These are phyloP conservation scores for Petasospora rhodanensis DNA, from an alignment of 1,139 yeast species.

Conservation along the genomic window DNA sequence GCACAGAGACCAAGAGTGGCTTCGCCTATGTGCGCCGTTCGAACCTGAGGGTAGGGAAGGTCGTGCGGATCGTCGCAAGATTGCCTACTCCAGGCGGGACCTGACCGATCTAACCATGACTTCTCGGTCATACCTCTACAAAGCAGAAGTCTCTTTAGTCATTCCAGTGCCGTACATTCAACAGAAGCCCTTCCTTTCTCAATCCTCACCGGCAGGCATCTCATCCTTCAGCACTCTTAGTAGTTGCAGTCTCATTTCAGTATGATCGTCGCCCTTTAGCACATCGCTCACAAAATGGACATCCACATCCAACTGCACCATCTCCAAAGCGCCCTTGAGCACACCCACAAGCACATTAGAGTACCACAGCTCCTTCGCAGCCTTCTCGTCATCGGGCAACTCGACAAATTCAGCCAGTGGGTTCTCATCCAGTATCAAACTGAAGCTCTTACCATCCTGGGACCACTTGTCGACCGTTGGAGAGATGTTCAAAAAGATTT, in stretches of 20 bases:
- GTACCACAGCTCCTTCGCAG: slow-evolving; percentile 80
- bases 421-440: slow-evolving; percentile 72
- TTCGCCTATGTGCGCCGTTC: no score
- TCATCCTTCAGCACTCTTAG: slow-evolving; percentile 81
- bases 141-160: no score
- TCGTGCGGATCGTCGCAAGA: no score
- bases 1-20: no score
- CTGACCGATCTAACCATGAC: no score
- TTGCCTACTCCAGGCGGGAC: no score
- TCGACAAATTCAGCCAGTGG: slow-evolving; percentile 96
- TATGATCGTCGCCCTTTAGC: slow-evolving; percentile 75
- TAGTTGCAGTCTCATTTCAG: slow-evolving; percentile 74
- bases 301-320: slow-evolving; percentile 94
- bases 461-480: slow-evolving; percentile 81
- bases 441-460: slow-evolving; percentile 67
- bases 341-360: slow-evolving; percentile 90
- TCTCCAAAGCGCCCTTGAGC: slow-evolving; percentile 83
- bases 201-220: slow-evolving; percentile 96
- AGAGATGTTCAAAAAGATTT: slow-evolving; percentile 75
- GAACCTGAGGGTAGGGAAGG: no score
- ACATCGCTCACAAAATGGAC: slow-evolving; percentile 75
- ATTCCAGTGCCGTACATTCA: no score
- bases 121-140: no score
- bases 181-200: no score
- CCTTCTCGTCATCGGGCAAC: slow-evolving; percentile 71